Percentiles rank a stretch among this genome's conserved stretches.
Evolutionary conservation across 1,139 yeast species (phyloP).

Genomic region (Pneumocystis sp.): DNA sequence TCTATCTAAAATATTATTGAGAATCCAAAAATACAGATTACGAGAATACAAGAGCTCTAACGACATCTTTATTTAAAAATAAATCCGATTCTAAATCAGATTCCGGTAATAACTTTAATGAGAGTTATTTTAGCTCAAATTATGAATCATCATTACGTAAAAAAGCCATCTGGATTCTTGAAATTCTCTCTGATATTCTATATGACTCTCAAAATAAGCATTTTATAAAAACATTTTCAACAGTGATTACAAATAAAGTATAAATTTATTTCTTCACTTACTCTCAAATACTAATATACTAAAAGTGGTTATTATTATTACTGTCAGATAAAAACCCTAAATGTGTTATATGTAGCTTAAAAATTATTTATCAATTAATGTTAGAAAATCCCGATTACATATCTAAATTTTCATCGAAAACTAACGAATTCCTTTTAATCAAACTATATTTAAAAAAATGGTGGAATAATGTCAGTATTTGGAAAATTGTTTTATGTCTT

Average conservation of each 20-base stretch:
- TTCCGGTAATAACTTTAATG: background rate
- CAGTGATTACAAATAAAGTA: conserved; percentile 33
- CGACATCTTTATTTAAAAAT: background rate
- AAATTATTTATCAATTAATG: conserved; percentile 35
- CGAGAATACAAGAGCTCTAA: background rate
- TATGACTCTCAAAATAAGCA: conserved; percentile 20
- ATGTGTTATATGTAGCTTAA: conserved; percentile 35
- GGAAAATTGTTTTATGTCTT: conserved; percentile 17
- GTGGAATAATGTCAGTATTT: conserved; percentile 32
- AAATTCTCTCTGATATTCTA: conserved; percentile 22
- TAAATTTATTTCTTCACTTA: conserved; percentile 25
- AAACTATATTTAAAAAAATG: conserved; percentile 32
- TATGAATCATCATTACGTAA: background rate
- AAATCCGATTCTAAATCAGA: background rate
- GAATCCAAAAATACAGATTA: background rate
- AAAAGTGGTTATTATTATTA: conserved; percentile 41
- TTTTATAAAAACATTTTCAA: conserved; percentile 32
- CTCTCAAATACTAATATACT: background rate
- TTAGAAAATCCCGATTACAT: conserved; percentile 36
- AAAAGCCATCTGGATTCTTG: conserved; percentile 5
- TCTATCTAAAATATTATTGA: background rate
- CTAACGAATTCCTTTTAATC: conserved; percentile 41
- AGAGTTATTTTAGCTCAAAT: background rate
- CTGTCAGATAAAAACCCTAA: conserved; percentile 30
- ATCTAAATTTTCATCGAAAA: conserved; percentile 33